Conservation (phyloP, 139 green algal species). For the Edaphochlamys debaryana region DNA sequence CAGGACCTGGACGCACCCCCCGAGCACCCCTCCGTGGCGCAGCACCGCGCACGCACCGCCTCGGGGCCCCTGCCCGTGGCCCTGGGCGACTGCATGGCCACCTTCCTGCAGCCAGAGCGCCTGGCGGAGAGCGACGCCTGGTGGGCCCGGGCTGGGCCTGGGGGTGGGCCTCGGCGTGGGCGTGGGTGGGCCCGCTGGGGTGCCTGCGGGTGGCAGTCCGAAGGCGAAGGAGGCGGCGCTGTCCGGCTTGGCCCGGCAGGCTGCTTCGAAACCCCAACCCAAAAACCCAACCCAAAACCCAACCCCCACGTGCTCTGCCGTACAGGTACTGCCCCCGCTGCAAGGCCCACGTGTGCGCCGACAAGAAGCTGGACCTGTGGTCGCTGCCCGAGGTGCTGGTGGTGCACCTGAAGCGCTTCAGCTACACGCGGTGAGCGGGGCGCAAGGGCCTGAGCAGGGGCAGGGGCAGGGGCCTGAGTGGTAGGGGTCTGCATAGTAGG, state of each 20-base stretch:
- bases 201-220: too few species aligned
- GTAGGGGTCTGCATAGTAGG: too few species aligned
- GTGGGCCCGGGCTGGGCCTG: not conserved
- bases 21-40: slow-evolving; percentile 3
- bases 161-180: not conserved
- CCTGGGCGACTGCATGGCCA: slow-evolving; percentile 68
- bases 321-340: slow-evolving; percentile 87
- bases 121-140: slow-evolving; percentile 80
- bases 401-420: slow-evolving; percentile 97
- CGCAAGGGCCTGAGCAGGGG: not conserved
- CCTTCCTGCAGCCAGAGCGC: slow-evolving; percentile 82
- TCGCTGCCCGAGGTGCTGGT: slow-evolving; percentile 90
- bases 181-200: too few species aligned
- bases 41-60: not conserved
- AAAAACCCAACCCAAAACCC: too few species aligned
- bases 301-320: not conserved
- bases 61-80: slow-evolving; percentile 43
- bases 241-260: too few species aligned
- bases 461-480: too few species aligned
- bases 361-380: slow-evolving; percentile 97
- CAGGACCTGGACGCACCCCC: slow-evolving; percentile 42
- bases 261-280: too few species aligned
- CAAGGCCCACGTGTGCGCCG: slow-evolving; percentile 80
- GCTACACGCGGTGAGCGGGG: slow-evolving; percentile 68
- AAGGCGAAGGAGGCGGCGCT: too few species aligned